These are phyloP conservation scores for Aspergillus campestris DNA, from an alignment of 495 filamentous ascomycete genomes.

Conservation along the genomic window DNA sequence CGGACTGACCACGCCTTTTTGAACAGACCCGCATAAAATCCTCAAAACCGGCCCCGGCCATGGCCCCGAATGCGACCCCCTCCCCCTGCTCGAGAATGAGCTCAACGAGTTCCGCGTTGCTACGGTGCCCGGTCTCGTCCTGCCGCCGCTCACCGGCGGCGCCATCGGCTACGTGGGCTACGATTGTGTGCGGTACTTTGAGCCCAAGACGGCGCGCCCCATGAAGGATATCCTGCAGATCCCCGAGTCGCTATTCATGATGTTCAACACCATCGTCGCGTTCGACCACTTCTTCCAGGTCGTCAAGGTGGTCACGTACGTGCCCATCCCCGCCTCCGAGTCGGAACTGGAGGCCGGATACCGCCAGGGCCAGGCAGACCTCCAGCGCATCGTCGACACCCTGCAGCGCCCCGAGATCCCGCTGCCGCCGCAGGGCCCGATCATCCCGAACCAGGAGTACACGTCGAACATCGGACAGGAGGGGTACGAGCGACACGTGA, in stretches of 20 bases:
- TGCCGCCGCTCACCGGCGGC: conserved; percentile 82
- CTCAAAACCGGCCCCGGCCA: conserved; percentile 82
- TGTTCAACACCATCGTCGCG: conserved; percentile 90
- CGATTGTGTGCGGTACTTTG: conserved; percentile 95
- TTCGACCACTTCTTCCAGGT: conserved; percentile 92
- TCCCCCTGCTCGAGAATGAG: conserved; percentile 71
- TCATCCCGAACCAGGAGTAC: conserved; percentile 64
- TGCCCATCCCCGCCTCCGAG: conserved; percentile 45
- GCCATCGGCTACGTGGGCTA: conserved; percentile 96
- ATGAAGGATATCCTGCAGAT: conserved; percentile 83
- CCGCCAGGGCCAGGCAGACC: conserved; percentile 48
- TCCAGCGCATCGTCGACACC: conserved; percentile 57
- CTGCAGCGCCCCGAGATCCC: conserved; percentile 66
- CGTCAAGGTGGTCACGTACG: conserved; percentile 86
- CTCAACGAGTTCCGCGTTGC: conserved; percentile 68
- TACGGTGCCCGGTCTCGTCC: conserved; percentile 64
- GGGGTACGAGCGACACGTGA: conserved; percentile 85
- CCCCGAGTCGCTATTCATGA: conserved; percentile 94
- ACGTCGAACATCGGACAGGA: conserved; percentile 85
- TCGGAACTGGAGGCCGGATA: conserved; percentile 53
- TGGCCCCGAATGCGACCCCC: conserved; percentile 72
- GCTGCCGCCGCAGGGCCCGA: conserved; percentile 65
- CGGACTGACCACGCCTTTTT: conserved; percentile 3
- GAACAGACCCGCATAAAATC: conserved; percentile 67
- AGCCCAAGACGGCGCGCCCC: conserved; percentile 79